Base-by-base conservation (phyloP, 78 protist species). In the Guillardia theta region DNA sequence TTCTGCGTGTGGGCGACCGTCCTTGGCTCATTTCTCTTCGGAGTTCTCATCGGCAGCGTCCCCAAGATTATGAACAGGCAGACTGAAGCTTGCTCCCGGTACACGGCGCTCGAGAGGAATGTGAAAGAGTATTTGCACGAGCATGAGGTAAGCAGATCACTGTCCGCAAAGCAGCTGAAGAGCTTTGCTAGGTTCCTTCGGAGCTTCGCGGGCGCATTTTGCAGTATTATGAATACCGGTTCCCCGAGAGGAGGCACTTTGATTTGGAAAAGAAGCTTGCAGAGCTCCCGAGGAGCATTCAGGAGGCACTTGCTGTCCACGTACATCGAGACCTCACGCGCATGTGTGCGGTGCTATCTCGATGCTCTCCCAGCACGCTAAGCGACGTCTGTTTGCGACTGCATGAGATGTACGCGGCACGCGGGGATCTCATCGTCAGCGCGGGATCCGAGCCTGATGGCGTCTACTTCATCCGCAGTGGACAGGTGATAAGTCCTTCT, bases 181-280 rank as follows among this genome's bases (percentile, higher is more conserved):
- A 58, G 70, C 83, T 36, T n/a, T n/a, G n/a, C 41, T 36, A 78
- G 90, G 90, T 78, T 15, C 90, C 90, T 1, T 46, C 45, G 33
- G 90, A 78, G 39, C 90, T 78, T 22, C 45, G 48, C 53, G 90
- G 90, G 24, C 90, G 90, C 90, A 78, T 78, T 1, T 50, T 78
- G 48, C 90, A 78, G 48, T 78, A 78, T 30, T 78, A 78, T 50
- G 90, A 78, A 19, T 78, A 43, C 90, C 45, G 90, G 48, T 78
- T 78, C 33, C 90, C 90, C 53, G 24, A 78, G 43, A 45, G 90
- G 50, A 45, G 90, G 43, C 90, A 9, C 30, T 50, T 44, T 19
- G 48, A 78, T 50, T 36, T 70, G 45, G 36, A 70, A 22, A 33
- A 70, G 45, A 70, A 36, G 83, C 10, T 33, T 2, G 36, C 36